Conservation (phyloP, 2,329 filamentous ascomycete species). For the Fusarium algeriense region DNA sequence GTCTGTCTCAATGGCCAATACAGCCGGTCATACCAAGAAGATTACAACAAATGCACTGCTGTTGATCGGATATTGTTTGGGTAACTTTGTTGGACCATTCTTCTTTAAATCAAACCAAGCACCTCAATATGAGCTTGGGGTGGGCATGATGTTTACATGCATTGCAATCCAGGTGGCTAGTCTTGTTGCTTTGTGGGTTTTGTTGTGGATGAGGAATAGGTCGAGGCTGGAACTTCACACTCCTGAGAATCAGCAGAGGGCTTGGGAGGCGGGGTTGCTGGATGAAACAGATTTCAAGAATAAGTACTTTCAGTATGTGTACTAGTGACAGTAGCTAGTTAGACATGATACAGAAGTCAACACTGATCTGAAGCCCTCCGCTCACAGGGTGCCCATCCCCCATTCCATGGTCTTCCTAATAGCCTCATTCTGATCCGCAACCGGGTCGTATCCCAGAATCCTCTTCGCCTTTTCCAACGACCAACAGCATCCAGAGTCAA, state of each 20-base stretch:
- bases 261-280: constrained; percentile 22
- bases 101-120: constrained; percentile 51
- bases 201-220: constrained; percentile 27
- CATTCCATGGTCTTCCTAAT: not conserved
- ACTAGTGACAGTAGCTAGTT: not conserved
- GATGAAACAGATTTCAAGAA: constrained; percentile 36
- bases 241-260: constrained; percentile 5
- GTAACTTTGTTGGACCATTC: constrained; percentile 57
- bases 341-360: too few relatives aligned
- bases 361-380: too few relatives aligned
- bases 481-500: not conserved
- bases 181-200: constrained; percentile 18
- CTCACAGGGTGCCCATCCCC: not conserved
- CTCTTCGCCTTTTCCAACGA: not conserved
- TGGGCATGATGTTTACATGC: constrained; percentile 39
- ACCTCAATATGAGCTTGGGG: constrained; percentile 27
- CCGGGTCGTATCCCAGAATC: not conserved
- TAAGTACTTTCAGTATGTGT: constrained; percentile 30
- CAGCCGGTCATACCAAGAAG: constrained; percentile 56
- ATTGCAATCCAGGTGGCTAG: constrained; percentile 23
- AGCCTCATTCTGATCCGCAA: not conserved
- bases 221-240: constrained; percentile 1
- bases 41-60: constrained; percentile 59
- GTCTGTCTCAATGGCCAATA: constrained; percentile 41
- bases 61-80: constrained; percentile 58